Evolutionary conservation across 2,329 filamentous ascomycete genomes (phyloP).

Genomic region (Trichoderma sp.): DNA sequence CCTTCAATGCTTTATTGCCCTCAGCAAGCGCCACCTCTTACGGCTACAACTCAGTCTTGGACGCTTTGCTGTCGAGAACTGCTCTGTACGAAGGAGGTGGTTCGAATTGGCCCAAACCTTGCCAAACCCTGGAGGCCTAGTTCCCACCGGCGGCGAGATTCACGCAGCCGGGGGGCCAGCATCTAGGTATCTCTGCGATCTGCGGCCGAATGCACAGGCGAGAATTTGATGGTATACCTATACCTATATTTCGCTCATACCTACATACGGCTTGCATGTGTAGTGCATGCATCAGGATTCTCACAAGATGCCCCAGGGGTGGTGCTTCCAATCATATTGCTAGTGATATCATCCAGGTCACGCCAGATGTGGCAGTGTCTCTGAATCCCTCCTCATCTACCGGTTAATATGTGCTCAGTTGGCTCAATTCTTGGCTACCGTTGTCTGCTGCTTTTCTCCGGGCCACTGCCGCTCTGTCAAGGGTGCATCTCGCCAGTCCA

Average conservation of each 20-base stretch:
- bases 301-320: slow-evolving; percentile 12
- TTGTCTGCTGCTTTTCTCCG: not conserved
- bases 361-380: slow-evolving; percentile 22
- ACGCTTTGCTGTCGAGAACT: not conserved
- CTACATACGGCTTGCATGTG: slow-evolving; percentile 19
- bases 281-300: slow-evolving; percentile 22
- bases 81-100: not conserved
- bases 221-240: slow-evolving; percentile 9
- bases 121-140: slow-evolving; percentile 1
- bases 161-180: slow-evolving; percentile 7
- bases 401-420: slow-evolving; percentile 20
- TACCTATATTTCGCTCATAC: slow-evolving; percentile 24
- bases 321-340: slow-evolving; percentile 22
- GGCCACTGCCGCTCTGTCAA: not conserved
- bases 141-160: slow-evolving; percentile 16
- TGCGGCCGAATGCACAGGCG: slow-evolving; percentile 14
- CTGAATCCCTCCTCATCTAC: slow-evolving; percentile 23
- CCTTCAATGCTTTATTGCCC: not conserved
- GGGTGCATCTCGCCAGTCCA: not conserved
- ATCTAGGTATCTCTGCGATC: slow-evolving; percentile 6
- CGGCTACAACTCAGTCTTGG: not conserved
- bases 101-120: not conserved
- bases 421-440: slow-evolving; percentile 13
- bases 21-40: slow-evolving; percentile 13
- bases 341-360: slow-evolving; percentile 23